Base-by-base conservation (phyloP, 1,139 yeast species). In the Saccharomyces pastorianus region DNA sequence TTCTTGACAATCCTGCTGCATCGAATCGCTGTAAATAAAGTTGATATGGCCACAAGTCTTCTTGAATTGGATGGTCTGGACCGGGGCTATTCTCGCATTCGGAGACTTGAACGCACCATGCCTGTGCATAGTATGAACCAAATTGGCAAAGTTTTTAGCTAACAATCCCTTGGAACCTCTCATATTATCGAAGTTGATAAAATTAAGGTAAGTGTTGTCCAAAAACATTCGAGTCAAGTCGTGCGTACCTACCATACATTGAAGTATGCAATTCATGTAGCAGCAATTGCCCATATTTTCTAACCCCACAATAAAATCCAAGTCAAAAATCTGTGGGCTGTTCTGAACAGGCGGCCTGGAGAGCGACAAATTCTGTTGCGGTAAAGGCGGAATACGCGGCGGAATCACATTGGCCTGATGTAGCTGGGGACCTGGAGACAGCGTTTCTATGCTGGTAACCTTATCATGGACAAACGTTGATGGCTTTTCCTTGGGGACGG, bases 231-330 rank as follows among this genome's bases (percentile, higher is more conserved):
- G 65, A 5, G 76, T 68, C 11, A 80, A 65, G 50, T 74, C 72
- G 2, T 73, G 70, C 0, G 82, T 77, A 1, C 82, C 81, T 6
- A 78, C 68, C 42, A 91, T 72, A 66, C 97, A 90, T 69, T 91
- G 98, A n/a, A 91, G 70, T 52, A 91, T 78, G 62, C 96, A 86
- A 70, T 91, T 91, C 83, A 91, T 86, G 68, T 91, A 91, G 69
- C 98, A 91, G 0, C 96, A 87, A 64, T 90, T 91, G 1, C 96
- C 96, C 56, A 87, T 76, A 65, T 91, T 91, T 48, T 78, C 77
- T 34, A 91, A 74, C 0, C 96, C 96, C 0, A 81, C 76, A 8
- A 74, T 69, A 28, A 71, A 65, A 34, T 70, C 63, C 7, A 67
- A 55, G 27, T 61, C 58, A 41, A 34, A 29, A 2, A 46, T 17